A percentile compares a stretch with the other conserved stretches of the same genome.
Evolutionary conservation across 352 stramenopile species (phyloP).

Genomic region (Pelagophyceae sp.): DNA sequence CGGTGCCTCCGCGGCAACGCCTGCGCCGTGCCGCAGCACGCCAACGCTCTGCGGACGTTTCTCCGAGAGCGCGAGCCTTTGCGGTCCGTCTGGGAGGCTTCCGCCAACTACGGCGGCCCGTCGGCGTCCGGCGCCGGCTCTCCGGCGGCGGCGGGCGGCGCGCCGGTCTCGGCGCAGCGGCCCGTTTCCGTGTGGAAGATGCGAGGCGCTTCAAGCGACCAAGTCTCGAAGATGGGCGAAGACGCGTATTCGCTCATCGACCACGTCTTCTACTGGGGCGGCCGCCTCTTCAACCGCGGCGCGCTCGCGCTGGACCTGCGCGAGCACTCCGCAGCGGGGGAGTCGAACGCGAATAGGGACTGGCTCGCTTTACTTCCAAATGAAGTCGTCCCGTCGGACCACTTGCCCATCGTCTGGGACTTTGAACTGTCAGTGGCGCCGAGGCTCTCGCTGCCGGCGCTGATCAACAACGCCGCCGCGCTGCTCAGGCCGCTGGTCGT

Average conservation of each 20-base stretch:
- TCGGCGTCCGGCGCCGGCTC: not conserved
- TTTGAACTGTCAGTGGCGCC: not conserved
- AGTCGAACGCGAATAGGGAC: not conserved
- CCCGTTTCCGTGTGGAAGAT: slow-evolving; percentile 7
- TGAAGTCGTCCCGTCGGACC: not conserved
- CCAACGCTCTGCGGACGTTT: not conserved
- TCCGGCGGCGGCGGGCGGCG: not conserved
- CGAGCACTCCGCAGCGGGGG: not conserved
- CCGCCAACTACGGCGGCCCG: not conserved
- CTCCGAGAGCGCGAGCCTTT: not conserved
- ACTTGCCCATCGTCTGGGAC: slow-evolving; percentile 5
- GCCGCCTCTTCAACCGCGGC: not conserved
- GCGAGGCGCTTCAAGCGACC: not conserved
- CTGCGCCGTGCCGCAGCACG: not conserved
- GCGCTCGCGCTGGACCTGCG: not conserved
- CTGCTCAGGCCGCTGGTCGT: not conserved
- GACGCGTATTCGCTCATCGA: not conserved
- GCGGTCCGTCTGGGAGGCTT: not conserved
- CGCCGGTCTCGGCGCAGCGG: too few relatives aligned
- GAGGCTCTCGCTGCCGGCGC: not conserved
- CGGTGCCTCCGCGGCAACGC: not conserved
- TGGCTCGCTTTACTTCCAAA: not conserved
- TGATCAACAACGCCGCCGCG: not conserved
- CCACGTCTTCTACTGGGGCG: not conserved
- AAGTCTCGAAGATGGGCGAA: not conserved